Percentiles rank a stretch among this genome's conserved stretches.
These are phyloP conservation scores for Macroventuria anomochaeta DNA, from an alignment of 2,329 filamentous ascomycete species.

Conservation along the genomic window DNA sequence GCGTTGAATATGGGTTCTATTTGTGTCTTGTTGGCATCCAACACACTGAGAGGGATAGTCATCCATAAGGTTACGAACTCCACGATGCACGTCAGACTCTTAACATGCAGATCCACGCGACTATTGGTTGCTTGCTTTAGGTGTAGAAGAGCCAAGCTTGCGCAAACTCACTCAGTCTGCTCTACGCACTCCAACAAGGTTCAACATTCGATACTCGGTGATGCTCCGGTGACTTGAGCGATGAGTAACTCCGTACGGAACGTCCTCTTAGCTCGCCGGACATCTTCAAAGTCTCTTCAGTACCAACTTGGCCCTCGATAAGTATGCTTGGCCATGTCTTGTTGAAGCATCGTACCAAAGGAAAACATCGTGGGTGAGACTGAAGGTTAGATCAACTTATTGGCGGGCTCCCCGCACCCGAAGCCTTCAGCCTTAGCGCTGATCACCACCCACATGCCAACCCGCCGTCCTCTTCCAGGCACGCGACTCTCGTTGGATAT, in stretches of 20 bases:
- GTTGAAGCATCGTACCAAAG: not conserved
- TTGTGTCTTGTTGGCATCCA: not conserved
- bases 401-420: conserved; percentile 11
- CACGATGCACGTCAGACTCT: not conserved
- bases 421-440: not conserved
- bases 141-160: not conserved
- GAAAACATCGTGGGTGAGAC: not conserved
- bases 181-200: not conserved
- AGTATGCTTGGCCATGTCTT: not conserved
- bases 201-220: not conserved
- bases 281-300: not conserved
- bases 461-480: not conserved
- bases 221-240: not conserved
- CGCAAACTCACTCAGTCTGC: not conserved
- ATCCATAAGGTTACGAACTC: not conserved
- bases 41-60: not conserved
- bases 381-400: conserved; percentile 1
- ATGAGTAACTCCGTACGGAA: not conserved
- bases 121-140: not conserved
- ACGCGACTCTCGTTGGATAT: not conserved
- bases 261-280: not conserved
- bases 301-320: not conserved
- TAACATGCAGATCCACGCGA: not conserved
- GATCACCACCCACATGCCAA: not conserved
- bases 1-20: not conserved